These are phyloP conservation scores for Thalassiosira mediterranea DNA, from an alignment of 352 stramenopile species.

Conservation along the genomic window DNA sequence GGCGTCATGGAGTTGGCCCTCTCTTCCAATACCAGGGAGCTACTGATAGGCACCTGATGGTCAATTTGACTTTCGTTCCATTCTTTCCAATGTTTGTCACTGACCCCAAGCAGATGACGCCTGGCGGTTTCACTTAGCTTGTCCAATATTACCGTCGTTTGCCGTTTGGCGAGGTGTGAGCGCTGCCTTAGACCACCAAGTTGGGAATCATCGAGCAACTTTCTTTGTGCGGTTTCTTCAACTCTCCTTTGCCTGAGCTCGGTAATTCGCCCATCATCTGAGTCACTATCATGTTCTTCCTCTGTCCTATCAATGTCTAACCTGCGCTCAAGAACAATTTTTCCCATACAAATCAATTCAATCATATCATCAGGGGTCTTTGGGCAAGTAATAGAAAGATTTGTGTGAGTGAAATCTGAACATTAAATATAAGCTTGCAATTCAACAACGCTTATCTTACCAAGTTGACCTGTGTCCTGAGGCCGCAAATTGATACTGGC, in stretches of 20 bases:
- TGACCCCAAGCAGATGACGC: slow-evolving; percentile 43
- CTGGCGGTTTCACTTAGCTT: slow-evolving; percentile 75
- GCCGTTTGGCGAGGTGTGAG: slow-evolving; percentile 37
- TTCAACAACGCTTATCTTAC: too few species aligned
- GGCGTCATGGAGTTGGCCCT: neutral
- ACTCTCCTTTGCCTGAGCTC: slow-evolving; percentile 47
- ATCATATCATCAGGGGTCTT: slow-evolving; percentile 85
- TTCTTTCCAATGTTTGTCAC: slow-evolving; percentile 26
- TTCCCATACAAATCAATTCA: slow-evolving; percentile 79
- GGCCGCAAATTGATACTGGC: slow-evolving; percentile 72
- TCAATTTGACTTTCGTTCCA: slow-evolving; percentile 32
- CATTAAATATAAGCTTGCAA: too few species aligned
- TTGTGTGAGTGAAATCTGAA: too few species aligned
- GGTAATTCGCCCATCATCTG: slow-evolving; percentile 31
- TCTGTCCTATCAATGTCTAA: slow-evolving; percentile 35
- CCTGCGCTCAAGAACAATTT: slow-evolving; percentile 72
- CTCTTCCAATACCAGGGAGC: neutral
- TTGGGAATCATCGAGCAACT: slow-evolving; percentile 49
- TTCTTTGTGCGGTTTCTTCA: slow-evolving; percentile 65
- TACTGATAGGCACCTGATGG: slow-evolving; percentile 16
- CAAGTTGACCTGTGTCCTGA: slow-evolving; percentile 52
- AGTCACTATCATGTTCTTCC: slow-evolving; percentile 46
- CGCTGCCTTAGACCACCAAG: slow-evolving; percentile 34
- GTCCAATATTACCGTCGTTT: slow-evolving; percentile 80
- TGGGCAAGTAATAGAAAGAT: too few species aligned